Evolutionary conservation across 1,284 basidiomycete species (phyloP).

Genomic region (Tetrapyrgos nigripes): DNA sequence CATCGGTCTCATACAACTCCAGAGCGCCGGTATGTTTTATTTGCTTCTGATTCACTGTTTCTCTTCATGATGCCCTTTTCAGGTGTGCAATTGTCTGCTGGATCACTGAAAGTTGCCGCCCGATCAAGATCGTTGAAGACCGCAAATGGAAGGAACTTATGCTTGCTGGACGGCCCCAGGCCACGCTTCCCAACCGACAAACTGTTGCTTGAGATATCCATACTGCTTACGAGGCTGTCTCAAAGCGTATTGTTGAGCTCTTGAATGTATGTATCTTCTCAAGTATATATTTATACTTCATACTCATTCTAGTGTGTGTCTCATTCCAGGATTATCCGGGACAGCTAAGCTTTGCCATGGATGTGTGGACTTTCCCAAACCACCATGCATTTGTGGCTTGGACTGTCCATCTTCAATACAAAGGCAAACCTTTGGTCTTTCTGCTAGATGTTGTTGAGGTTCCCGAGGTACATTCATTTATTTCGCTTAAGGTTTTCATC

Average conservation of each 20-base stretch:
- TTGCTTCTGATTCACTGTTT: not conserved
- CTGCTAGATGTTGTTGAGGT: constrained; percentile 37
- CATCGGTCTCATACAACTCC: constrained; percentile 6
- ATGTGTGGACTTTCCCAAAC: constrained; percentile 40
- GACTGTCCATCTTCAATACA: constrained; percentile 31
- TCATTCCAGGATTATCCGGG: constrained; percentile 23
- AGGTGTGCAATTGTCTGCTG: constrained; percentile 27
- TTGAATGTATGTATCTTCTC: not conserved
- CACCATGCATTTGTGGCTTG: constrained; percentile 30
- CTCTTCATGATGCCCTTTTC: not conserved
- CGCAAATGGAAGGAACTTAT: constrained; percentile 26
- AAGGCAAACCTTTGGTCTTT: constrained; percentile 27
- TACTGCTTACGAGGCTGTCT: constrained; percentile 20
- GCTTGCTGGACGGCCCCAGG: constrained; percentile 28
- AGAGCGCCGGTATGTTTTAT: constrained; percentile 5
- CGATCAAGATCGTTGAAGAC: constrained; percentile 14
- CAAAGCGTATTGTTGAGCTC: constrained; percentile 21
- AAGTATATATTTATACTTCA: too few relatives aligned
- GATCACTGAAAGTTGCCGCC: constrained; percentile 29
- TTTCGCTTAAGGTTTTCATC: too few relatives aligned
- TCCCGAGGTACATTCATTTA: constrained; percentile 20
- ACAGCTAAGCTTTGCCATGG: constrained; percentile 29
- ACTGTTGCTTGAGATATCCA: constrained; percentile 33
- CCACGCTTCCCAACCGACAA: constrained; percentile 26
- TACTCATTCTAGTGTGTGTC: not conserved